Percentiles rank a stretch among this genome's conserved stretches.
Evolutionary conservation across 2,329 filamentous ascomycete genomes (phyloP).

Genomic region (Stagonosporopsis tanaceti): DNA sequence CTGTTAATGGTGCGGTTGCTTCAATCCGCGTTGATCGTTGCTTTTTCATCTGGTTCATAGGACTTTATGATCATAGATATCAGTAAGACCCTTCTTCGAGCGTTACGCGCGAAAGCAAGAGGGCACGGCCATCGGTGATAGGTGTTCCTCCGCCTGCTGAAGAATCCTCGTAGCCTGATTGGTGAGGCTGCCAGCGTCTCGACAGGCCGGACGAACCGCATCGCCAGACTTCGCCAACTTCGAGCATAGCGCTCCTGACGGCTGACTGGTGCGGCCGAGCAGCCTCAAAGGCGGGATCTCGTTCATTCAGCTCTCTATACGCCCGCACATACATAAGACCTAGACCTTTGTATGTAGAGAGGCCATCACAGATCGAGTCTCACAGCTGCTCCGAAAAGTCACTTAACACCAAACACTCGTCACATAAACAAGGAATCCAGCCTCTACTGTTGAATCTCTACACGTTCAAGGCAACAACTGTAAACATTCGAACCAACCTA

Average conservation of each 20-base stretch:
- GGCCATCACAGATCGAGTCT: neutral
- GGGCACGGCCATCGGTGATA: neutral
- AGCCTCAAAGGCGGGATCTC: slow-evolving; percentile 7
- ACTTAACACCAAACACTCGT: too few relatives aligned
- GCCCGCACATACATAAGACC: neutral
- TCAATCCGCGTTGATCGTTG: too few relatives aligned
- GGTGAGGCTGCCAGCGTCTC: neutral
- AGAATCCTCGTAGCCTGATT: slow-evolving; percentile 2
- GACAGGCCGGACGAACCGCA: neutral
- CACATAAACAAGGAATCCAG: neutral
- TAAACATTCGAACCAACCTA: neutral
- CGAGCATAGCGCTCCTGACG: neutral
- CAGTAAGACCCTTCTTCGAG: too few relatives aligned
- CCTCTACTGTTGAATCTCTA: too few relatives aligned
- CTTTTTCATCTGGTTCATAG: neutral
- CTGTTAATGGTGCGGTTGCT: neutral
- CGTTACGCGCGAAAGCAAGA: slow-evolving; percentile 2
- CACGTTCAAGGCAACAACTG: neutral
- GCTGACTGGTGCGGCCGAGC: slow-evolving; percentile 8
- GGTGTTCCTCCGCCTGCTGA: neutral
- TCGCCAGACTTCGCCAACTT: neutral
- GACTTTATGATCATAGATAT: too few relatives aligned
- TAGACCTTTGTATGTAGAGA: neutral
- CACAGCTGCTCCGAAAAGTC: neutral
- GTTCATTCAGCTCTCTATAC: neutral